Conservation (phyloP, 73 alveolate genomes). For the Paramecium primaurelia region DNA sequence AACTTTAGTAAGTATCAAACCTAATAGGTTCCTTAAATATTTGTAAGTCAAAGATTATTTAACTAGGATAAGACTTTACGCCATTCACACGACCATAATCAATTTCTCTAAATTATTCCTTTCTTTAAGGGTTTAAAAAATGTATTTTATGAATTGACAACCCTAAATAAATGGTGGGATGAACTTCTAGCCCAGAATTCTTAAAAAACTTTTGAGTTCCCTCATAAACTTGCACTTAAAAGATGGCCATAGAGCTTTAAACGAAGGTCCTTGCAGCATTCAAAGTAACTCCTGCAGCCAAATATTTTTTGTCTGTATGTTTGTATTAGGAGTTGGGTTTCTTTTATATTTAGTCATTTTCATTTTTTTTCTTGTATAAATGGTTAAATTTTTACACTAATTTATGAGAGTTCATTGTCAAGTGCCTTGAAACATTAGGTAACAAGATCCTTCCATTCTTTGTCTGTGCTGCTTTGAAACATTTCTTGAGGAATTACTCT, state of each 20-base stretch:
- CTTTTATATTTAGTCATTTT: neutral
- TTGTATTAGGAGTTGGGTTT: neutral
- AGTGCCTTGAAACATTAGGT: neutral
- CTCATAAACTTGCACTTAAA: neutral
- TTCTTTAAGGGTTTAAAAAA: slow-evolving; percentile 4
- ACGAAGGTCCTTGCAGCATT: neutral
- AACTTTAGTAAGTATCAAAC: slow-evolving; percentile 17
- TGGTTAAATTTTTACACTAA: neutral
- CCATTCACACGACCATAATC: neutral
- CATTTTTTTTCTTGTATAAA: neutral
- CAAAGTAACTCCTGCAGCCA: slow-evolving; percentile 11
- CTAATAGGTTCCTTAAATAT: slow-evolving; percentile 17
- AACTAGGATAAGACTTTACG: slow-evolving; percentile 15
- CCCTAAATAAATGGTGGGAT: slow-evolving; percentile 27
- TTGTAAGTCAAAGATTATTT: neutral
- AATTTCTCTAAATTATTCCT: neutral
- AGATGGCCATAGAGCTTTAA: neutral
- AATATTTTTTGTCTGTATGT: neutral
- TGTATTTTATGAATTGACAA: neutral
- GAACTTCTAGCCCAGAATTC: neutral
- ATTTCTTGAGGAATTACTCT: neutral
- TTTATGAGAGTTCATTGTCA: neutral
- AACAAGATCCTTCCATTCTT: neutral
- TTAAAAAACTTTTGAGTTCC: neutral
- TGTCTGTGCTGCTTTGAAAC: slow-evolving; percentile 1